Evolutionary conservation across 176 grass and related monocot species (phyloP).

Genomic region (Coix lacrymajobi): DNA sequence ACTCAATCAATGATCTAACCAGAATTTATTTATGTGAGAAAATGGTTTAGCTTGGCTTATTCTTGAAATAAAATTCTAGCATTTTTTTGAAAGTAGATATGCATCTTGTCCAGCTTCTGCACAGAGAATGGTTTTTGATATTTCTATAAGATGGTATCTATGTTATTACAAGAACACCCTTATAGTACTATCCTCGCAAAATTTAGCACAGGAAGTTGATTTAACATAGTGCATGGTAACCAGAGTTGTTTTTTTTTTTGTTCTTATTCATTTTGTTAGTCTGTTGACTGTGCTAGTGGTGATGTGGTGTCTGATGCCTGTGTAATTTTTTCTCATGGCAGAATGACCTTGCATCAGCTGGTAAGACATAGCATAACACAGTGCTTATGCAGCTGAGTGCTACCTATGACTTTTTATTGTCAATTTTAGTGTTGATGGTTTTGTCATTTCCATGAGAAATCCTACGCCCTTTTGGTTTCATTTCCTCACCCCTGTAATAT

Average conservation of each 20-base stretch:
- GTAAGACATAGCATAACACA: background rate
- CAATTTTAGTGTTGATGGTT: background rate
- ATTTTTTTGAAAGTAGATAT: background rate
- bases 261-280: background rate
- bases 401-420: background rate
- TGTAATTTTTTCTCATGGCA: background rate
- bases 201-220: background rate
- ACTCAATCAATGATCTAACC: background rate
- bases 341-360: background rate
- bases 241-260: background rate
- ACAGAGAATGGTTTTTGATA: background rate
- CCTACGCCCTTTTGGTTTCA: background rate
- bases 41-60: background rate
- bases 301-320: background rate
- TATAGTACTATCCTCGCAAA: background rate
- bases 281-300: background rate
- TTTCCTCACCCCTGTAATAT: background rate
- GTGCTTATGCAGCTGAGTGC: background rate
- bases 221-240: background rate
- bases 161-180: background rate
- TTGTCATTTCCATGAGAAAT: background rate
- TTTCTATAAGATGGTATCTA: background rate
- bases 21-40: background rate
- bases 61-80: background rate
- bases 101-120: background rate